Conservation (phyloP, 108 stramenopile genomes). For the Pinguiococcus pyrenoidosus region DNA sequence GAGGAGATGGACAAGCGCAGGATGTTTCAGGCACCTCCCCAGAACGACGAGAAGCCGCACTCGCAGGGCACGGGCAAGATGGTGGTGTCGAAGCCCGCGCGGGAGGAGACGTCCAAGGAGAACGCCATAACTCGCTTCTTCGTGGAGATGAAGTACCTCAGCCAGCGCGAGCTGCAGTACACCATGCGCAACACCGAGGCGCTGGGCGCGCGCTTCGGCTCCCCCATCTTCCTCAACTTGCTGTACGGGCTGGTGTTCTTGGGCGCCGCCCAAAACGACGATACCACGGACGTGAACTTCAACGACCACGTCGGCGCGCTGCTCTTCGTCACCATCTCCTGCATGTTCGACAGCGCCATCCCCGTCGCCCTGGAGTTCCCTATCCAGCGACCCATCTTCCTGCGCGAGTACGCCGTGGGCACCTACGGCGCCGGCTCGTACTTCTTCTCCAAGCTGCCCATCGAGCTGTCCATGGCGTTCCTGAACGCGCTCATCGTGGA, state of each 20-base stretch:
- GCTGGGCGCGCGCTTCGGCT: conserved; percentile 41
- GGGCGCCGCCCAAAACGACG: neutral
- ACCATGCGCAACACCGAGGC: conserved; percentile 40
- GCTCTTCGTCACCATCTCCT: conserved; percentile 27
- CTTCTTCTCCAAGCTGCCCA: conserved; percentile 46
- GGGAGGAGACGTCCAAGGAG: no score
- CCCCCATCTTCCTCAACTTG: conserved; percentile 45
- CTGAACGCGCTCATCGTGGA: conserved; percentile 37
- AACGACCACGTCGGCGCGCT: no score
- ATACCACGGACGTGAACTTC: neutral
- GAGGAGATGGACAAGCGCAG: no score
- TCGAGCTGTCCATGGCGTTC: conserved; percentile 48
- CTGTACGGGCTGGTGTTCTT: conserved; percentile 57
- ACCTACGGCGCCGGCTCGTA: conserved; percentile 60
- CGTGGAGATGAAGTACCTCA: no score
- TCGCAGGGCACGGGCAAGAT: no score
- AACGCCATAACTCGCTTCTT: no score
- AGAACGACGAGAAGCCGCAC: no score
- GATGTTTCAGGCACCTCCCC: no score
- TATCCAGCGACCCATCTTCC: conserved; percentile 66
- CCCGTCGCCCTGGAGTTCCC: conserved; percentile 57
- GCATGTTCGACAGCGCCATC: conserved; percentile 64
- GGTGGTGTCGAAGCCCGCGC: no score
- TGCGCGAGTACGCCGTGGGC: conserved; percentile 70
- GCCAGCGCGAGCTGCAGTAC: conserved; percentile 49